A percentile compares a stretch with the other conserved stretches of the same genome.
Evolutionary conservation across 2,329 filamentous ascomycete species (phyloP).

Genomic region (Penicillium sp.): DNA sequence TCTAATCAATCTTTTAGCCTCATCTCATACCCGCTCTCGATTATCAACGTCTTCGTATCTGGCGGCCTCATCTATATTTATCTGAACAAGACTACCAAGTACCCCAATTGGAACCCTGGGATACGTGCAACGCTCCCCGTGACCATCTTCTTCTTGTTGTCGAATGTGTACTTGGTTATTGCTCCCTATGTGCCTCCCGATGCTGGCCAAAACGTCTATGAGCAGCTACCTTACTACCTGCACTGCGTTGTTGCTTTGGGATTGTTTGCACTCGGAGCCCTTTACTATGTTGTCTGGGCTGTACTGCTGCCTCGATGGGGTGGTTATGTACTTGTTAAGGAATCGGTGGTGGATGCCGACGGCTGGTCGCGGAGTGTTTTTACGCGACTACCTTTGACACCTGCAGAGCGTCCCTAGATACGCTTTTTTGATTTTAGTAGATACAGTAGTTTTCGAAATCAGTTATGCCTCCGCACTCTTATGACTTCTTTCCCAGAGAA

Average conservation of each 20-base stretch:
- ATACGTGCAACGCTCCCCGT: conserved; percentile 56
- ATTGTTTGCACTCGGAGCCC: conserved; percentile 54
- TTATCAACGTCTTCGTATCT: conserved; percentile 57
- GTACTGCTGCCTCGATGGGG: conserved; percentile 50
- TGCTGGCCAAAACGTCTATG: conserved; percentile 55
- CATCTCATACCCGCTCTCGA: conserved; percentile 47
- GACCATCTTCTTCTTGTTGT: conserved; percentile 56
- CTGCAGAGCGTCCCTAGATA: neutral
- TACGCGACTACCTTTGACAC: conserved; percentile 44
- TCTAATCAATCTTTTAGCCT: conserved; percentile 29
- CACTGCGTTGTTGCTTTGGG: conserved; percentile 58
- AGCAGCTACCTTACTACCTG: conserved; percentile 57
- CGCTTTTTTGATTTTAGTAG: neutral
- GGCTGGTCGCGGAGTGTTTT: conserved; percentile 66
- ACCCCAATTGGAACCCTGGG: conserved; percentile 54
- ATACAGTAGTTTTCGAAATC: no score
- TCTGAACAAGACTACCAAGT: conserved; percentile 39
- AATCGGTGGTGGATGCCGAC: conserved; percentile 61
- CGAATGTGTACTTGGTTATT: conserved; percentile 57
- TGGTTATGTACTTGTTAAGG: conserved; percentile 58
- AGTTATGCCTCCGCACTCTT: no score
- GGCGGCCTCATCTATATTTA: conserved; percentile 55
- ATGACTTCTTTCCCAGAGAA: no score
- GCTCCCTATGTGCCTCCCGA: conserved; percentile 57
- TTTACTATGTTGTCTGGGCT: conserved; percentile 59